Percentiles rank a stretch among this genome's conserved stretches.
phyloP scores from a whole-genome alignment of 768 basidiomycete species.

The Phaeotremella fagi region DNA sequence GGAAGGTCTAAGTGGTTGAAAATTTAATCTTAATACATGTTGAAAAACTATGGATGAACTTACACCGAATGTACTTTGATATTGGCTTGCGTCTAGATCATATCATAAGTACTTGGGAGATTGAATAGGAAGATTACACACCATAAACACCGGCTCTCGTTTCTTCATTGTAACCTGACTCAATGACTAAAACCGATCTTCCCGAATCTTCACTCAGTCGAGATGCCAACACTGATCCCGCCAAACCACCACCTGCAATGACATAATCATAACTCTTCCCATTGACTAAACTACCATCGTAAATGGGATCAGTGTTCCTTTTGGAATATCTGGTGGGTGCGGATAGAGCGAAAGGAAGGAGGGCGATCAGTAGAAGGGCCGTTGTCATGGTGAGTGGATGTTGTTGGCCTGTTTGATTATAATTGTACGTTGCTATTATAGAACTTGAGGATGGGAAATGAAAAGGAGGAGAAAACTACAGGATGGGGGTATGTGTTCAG shows the following conservation, averaged over 20 bases:
- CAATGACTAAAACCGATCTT: conserved; percentile 51
- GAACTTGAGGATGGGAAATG: too few species aligned
- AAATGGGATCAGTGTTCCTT: conserved; percentile 14
- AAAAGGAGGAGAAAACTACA: too few species aligned
- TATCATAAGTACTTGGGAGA: neutral
- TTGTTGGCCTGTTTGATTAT: too few species aligned
- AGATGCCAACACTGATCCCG: conserved; percentile 54
- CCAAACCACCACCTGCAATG: conserved; percentile 54
- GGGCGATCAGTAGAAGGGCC: neutral
- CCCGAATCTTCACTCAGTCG: conserved; percentile 54
- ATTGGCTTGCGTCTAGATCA: conserved; percentile 16
- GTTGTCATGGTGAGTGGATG: neutral
- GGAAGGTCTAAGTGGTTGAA: conserved; percentile 10
- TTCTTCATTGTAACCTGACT: conserved; percentile 38
- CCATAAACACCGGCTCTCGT: conserved; percentile 9
- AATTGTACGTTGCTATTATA: neutral
- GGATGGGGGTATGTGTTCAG: too few species aligned
- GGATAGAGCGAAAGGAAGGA: conserved; percentile 1
- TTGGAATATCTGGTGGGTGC: conserved; percentile 6
- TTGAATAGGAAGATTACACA: conserved; percentile 1
- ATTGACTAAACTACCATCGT: conserved; percentile 22
- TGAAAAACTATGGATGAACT: neutral
- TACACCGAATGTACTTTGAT: conserved; percentile 27
- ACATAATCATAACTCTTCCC: conserved; percentile 57
- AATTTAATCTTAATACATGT: neutral